Conservation (phyloP, 306 rosid genomes). For the Macrotyloma uniflorum region DNA sequence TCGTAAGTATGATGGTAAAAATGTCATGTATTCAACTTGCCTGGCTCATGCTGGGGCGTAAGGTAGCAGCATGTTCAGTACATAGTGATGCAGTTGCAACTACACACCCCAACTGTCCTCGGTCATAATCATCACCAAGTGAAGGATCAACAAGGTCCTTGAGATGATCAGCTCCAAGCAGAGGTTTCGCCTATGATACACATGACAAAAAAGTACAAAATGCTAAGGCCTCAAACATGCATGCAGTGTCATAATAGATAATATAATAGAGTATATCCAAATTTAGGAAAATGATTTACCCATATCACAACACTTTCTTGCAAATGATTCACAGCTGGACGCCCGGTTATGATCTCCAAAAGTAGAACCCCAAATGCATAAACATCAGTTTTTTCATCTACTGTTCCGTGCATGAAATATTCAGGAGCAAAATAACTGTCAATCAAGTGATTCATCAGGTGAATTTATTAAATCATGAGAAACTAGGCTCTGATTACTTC, state of each 20-base stretch:
- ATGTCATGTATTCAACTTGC: slow-evolving; percentile 47
- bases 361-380: slow-evolving; percentile 86
- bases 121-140: slow-evolving; percentile 57
- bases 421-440: slow-evolving; percentile 96
- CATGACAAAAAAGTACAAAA: not conserved
- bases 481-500: not conserved
- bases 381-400: slow-evolving; percentile 94
- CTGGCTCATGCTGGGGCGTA: slow-evolving; percentile 88
- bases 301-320: slow-evolving; percentile 70
- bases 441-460: slow-evolving; percentile 14
- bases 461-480: not conserved
- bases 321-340: slow-evolving; percentile 66
- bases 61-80: slow-evolving; percentile 68
- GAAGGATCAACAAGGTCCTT: slow-evolving; percentile 75
- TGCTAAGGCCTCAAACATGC: not conserved
- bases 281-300: slow-evolving; percentile 51
- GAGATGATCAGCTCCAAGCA: slow-evolving; percentile 50
- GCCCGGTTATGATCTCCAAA: slow-evolving; percentile 87
- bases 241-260: not conserved
- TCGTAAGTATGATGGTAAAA: not conserved
- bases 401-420: slow-evolving; percentile 92
- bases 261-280: not conserved
- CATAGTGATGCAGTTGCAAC: slow-evolving; percentile 76
- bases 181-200: slow-evolving; percentile 70
- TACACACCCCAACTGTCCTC: slow-evolving; percentile 54